Evolutionary conservation across 176 grass and related monocot species (phyloP), one percentile per base, ranked within the genome.

Genomic region (Triticum urartu): DNA sequence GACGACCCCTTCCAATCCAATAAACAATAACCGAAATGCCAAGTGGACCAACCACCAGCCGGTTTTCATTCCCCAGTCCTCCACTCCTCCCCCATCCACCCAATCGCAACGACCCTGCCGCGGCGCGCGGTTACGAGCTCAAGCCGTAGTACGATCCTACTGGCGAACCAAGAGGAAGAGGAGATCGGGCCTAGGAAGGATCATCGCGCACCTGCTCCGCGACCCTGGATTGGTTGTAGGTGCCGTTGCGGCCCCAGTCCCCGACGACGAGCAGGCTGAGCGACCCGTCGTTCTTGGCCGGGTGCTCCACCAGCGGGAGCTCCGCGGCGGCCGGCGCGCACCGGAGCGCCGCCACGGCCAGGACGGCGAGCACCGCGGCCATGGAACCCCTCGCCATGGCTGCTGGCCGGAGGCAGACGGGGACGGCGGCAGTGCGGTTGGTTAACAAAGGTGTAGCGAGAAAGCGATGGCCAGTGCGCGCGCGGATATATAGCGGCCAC

Each of bases 171-270:
- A 58, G 43, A 13, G 59, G 59, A 20, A 59, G n/a, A 74, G 71
- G 40, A 30, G 69, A 72, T 72, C 20, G 20, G 33, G 33, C 7
- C n/a, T 14, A 45, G n/a, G 42, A 75, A 43, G 26, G 70, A 39
- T 72, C 20, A 0, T 40, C 0, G n/a, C 0, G 73, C 77, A 95
- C 96, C 96, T 98, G 92, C 13, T 75, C 52, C 1, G 96, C 93
- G 74, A 98, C 90, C 77, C 40, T 13, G 40, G 92, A 91, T 75
- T 99, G 97, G 80, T 99, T 99, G 81, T 79, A 87, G 26, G 36
- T 10, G 11, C 97, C 97, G 47, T 88, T 92, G 42, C 97, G 94
- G 18, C 97, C 97, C 92, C 90, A 94, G 67, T 99, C 97, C 2
- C 97, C 93, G 92, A 96, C 17, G 73, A 96, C 92, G 68, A 99